A percentile compares a stretch with the other conserved stretches of the same genome.
Evolutionary conservation across 108 stramenopile species (phyloP).

Genomic region (Nitzschia palea): DNA sequence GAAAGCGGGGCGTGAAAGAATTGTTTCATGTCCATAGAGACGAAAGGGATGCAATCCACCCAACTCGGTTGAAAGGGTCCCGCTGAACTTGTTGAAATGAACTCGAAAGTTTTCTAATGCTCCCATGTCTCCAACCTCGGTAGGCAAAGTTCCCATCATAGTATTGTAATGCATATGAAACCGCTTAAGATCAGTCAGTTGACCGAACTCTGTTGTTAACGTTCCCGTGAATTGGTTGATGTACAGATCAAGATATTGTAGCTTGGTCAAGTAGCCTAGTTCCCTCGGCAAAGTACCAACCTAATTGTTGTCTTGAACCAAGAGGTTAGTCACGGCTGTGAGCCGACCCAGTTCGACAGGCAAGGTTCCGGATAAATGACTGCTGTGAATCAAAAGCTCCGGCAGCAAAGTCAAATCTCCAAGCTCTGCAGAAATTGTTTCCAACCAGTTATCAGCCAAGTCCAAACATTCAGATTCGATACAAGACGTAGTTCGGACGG

Average conservation of each 20-base stretch:
- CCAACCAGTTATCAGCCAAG: constrained; percentile 31
- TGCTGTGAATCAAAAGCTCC: too few relatives aligned
- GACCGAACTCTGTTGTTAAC: constrained; percentile 46
- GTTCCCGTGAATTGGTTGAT: constrained; percentile 55
- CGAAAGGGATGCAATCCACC: too few relatives aligned
- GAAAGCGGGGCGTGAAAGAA: too few relatives aligned
- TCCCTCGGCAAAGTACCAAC: constrained; percentile 37
- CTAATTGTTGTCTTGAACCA: constrained; percentile 40
- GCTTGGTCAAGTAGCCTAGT: constrained; percentile 25
- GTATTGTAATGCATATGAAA: too few relatives aligned
- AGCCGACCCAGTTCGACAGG: constrained; percentile 63
- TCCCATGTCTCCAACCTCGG: too few relatives aligned
- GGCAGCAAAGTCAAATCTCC: constrained; percentile 18
- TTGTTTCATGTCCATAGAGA: too few relatives aligned
- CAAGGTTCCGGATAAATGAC: constrained; percentile 58
- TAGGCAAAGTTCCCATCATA: too few relatives aligned
- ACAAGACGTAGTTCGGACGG: constrained; percentile 32
- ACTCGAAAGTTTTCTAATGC: constrained; percentile 38
- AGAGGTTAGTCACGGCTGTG: constrained; percentile 37
- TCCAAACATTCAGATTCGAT: constrained; percentile 26
- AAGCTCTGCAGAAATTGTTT: constrained; percentile 29
- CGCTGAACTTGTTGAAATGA: constrained; percentile 48
- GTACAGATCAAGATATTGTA: constrained; percentile 53
- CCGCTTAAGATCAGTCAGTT: too few relatives aligned
- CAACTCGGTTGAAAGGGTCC: constrained; percentile 61